These are phyloP conservation scores for Mucor lusitanicus DNA, from an alignment of 371 early-diverging fungal species.

Conservation along the genomic window DNA sequence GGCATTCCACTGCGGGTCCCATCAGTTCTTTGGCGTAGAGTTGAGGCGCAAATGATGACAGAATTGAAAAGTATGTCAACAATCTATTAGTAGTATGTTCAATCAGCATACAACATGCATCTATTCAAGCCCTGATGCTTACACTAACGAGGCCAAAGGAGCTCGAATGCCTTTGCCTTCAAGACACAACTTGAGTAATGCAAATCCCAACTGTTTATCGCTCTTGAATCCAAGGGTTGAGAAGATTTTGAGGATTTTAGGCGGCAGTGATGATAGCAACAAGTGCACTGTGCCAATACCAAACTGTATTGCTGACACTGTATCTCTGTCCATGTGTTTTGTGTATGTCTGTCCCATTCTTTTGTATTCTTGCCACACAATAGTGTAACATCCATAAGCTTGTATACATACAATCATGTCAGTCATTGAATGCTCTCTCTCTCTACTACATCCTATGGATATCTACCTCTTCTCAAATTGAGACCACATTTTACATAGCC, in stretches of 20 bases:
- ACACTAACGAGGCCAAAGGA: conserved; percentile 53
- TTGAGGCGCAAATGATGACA: conserved; percentile 26
- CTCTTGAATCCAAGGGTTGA: conserved; percentile 48
- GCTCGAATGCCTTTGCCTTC: conserved; percentile 52
- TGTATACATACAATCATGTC: neutral
- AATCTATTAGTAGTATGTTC: conserved; percentile 11
- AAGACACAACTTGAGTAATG: conserved; percentile 49
- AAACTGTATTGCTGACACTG: conserved; percentile 38
- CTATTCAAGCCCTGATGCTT: neutral
- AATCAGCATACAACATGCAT: neutral
- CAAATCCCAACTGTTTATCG: conserved; percentile 55
- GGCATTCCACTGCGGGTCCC: conserved; percentile 45
- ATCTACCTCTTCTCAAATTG: conserved; percentile 54
- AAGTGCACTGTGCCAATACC: conserved; percentile 55
- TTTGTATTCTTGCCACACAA: conserved; percentile 41
- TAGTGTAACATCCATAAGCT: conserved; percentile 32
- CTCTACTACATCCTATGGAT: neutral
- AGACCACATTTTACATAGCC: conserved; percentile 54
- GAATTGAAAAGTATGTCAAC: conserved; percentile 23
- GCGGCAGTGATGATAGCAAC: conserved; percentile 49
- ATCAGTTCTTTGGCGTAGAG: conserved; percentile 21
- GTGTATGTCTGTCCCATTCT: conserved; percentile 36
- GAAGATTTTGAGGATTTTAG: conserved; percentile 47
- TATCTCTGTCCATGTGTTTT: conserved; percentile 37
- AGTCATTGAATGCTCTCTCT: neutral